Evolutionary conservation across 2,329 filamentous ascomycete genomes (phyloP), one percentile per base, ranked within the genome.

Genomic region (Boeremia lycopersici): DNA sequence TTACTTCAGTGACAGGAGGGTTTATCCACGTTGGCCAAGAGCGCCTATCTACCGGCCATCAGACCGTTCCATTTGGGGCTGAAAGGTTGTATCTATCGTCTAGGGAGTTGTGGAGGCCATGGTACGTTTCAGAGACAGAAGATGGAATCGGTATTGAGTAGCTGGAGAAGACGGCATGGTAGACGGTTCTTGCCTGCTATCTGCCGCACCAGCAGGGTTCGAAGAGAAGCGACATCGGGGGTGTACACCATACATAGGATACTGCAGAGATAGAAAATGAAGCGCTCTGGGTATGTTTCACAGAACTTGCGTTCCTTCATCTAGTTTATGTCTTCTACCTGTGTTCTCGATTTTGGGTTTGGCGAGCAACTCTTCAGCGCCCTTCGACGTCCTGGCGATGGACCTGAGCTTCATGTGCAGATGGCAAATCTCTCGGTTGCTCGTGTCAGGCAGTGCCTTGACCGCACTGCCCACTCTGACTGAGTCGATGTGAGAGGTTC

Each of bases 1-100:
- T 41, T 79, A 78, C 68, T 79, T 74, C 25, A n/a, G 42, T 19
- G 36, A 23, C n/a, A 10, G 42, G 19, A 23, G 7, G 6, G 23
- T 13, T 40, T 34, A 26, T 35, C n/a, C 46, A 9, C 12, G 13
- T 12, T 36, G 46, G 40, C 12, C 30, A n/a, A 41, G 31, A 15
- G 17, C 34, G 28, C 15, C 34, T 9, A 6, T 31, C 0, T 26
- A 42, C 35, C 36, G 35, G 11, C 52, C 42, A 8, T 28, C 31
- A 9, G 46, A 38, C 7, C 36, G 33, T 33, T 29, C 28, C 10
- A 17, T 26, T 25, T 50, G 46, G 46, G 30, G 28, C 2, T 50
- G 35, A 55, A 26, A n/a, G 17, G 17, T 17, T 8, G 7, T 10
- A 12, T 34, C 6, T 11, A 19, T 7, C 6, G 2, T 19, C 6